Conservation (phyloP, 2,329 filamentous ascomycete species). For the Acarospora socialis region DNA sequence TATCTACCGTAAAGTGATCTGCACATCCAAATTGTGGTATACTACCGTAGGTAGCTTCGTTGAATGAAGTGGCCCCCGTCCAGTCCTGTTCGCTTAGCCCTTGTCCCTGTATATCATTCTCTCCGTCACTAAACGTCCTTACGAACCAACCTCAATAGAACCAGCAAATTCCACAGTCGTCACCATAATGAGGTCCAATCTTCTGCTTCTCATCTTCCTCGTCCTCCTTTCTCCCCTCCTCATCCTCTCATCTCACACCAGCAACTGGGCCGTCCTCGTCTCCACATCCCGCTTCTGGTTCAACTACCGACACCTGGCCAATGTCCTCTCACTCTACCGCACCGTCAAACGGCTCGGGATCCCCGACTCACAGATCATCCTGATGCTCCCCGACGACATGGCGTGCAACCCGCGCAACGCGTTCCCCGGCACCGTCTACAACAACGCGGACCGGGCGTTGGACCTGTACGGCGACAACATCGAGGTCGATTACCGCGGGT, state of each 20-base stretch:
- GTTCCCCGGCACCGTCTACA: constrained; percentile 95
- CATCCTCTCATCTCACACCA: constrained; percentile 50
- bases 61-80: too few relatives aligned
- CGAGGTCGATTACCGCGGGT: constrained; percentile 94
- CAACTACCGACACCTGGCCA: constrained; percentile 97
- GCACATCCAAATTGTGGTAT: too few relatives aligned
- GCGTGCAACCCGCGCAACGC: constrained; percentile 97
- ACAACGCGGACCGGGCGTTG: constrained; percentile 88
- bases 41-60: too few relatives aligned
- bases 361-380: constrained; percentile 95
- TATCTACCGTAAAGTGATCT: too few relatives aligned
- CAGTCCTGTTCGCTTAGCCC: too few relatives aligned
- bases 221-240: too few relatives aligned
- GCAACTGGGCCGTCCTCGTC: constrained; percentile 98
- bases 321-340: constrained; percentile 91
- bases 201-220: too few relatives aligned
- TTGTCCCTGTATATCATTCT: too few relatives aligned
- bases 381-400: constrained; percentile 99
- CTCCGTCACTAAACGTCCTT: too few relatives aligned
- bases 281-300: constrained; percentile 99
- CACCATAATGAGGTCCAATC: too few relatives aligned
- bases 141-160: too few relatives aligned
- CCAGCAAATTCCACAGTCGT: too few relatives aligned
- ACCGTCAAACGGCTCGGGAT: constrained; percentile 97
- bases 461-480: constrained; percentile 98